These are phyloP conservation scores for Agrocybe pediades DNA, from an alignment of 768 basidiomycete genomes.

Conservation along the genomic window DNA sequence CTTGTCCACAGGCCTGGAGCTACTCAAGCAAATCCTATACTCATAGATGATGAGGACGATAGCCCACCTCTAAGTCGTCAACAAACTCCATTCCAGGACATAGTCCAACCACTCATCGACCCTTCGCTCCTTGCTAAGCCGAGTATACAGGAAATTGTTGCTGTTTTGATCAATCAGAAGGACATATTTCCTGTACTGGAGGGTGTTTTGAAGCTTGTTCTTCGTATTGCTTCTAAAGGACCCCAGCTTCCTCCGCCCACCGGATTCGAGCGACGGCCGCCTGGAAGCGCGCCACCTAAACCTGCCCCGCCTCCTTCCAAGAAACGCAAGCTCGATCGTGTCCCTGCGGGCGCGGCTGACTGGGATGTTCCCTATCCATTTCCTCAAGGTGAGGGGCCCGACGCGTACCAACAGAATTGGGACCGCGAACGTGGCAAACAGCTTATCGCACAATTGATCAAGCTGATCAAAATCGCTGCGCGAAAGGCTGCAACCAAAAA, in stretches of 20 bases:
- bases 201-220: conserved; percentile 59
- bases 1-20: conserved; percentile 52
- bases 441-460: conserved; percentile 61
- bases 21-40: conserved; percentile 65
- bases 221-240: conserved; percentile 24
- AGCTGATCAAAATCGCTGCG: conserved; percentile 60
- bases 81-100: conserved; percentile 4
- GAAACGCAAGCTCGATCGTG: conserved; percentile 62
- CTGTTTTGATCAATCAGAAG: conserved; percentile 59
- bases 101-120: conserved; percentile 33
- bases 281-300: background rate
- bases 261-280: background rate
- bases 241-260: conserved; percentile 12
- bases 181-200: conserved; percentile 69
- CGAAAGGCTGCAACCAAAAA: conserved; percentile 62
- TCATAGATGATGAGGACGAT: conserved; percentile 64
- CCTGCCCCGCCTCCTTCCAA: conserved; percentile 35
- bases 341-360: conserved; percentile 79
- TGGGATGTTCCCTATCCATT: conserved; percentile 89
- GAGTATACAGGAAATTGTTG: conserved; percentile 59
- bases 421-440: conserved; percentile 62
- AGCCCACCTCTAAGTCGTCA: conserved; percentile 28
- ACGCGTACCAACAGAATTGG: conserved; percentile 66
- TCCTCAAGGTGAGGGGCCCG: conserved; percentile 66
- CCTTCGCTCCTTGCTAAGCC: conserved; percentile 47